phyloP scores from a whole-genome alignment of 2,329 filamentous ascomycete species.

The Fusarium stilboides region DNA sequence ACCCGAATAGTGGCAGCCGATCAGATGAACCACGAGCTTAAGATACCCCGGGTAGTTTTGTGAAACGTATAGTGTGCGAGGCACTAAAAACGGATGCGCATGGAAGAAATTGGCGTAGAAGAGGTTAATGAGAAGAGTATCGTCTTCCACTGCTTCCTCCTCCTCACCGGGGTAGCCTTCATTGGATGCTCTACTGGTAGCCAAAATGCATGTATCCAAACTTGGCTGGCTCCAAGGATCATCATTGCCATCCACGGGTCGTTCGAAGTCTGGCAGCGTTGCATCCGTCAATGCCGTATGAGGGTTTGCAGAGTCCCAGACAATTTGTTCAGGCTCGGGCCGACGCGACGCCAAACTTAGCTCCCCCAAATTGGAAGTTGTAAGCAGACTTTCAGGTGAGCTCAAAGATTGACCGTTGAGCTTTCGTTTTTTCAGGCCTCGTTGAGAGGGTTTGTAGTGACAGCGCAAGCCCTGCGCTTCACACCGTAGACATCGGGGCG shows the following conservation, averaged over 20 bases:
- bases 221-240: not conserved
- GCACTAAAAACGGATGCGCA: slow-evolving; percentile 5
- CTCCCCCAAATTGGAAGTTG: not conserved
- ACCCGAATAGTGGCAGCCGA: slow-evolving; percentile 18
- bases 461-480: slow-evolving; percentile 1
- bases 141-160: not conserved
- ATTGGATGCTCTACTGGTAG: not conserved
- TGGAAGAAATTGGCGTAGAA: slow-evolving; percentile 10
- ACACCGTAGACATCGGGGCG: slow-evolving; percentile 4
- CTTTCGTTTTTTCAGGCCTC: slow-evolving; percentile 6
- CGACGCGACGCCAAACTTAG: not conserved
- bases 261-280: not conserved
- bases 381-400: not conserved
- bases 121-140: slow-evolving; percentile 8
- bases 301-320: slow-evolving; percentile 17
- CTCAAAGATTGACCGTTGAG: not conserved
- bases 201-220: not conserved
- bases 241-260: not conserved
- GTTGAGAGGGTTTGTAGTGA: slow-evolving; percentile 4
- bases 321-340: slow-evolving; percentile 14
- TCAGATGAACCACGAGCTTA: slow-evolving; percentile 13
- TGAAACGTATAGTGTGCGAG: not conserved
- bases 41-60: slow-evolving; percentile 11
- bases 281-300: not conserved
- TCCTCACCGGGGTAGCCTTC: not conserved